These are phyloP conservation scores for Saccharomyces hybrid DNA, from an alignment of 1,139 yeast species.

Conservation along the genomic window DNA sequence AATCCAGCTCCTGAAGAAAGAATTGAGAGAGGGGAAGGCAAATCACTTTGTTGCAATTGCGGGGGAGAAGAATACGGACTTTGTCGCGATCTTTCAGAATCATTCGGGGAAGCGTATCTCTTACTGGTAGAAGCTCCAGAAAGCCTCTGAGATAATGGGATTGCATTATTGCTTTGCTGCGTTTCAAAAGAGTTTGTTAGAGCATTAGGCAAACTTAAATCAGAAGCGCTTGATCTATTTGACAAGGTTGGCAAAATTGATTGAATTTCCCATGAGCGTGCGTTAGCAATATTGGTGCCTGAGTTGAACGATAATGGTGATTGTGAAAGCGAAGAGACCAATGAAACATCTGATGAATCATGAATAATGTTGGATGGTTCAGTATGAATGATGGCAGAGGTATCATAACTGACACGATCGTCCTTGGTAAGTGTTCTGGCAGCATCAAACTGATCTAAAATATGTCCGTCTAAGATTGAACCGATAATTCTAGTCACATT, in stretches of 20 bases:
- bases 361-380: conserved; percentile 11
- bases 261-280: conserved; percentile 4
- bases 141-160: background rate
- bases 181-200: conserved; percentile 6
- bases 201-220: conserved; percentile 7
- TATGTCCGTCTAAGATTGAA: conserved; percentile 23
- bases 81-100: conserved; percentile 3
- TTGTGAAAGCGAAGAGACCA: background rate
- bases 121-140: conserved; percentile 1
- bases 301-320: background rate
- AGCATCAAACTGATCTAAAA: conserved; percentile 15
- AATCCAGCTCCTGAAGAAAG: background rate
- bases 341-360: background rate
- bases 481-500: conserved; percentile 21
- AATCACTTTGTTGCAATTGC: background rate
- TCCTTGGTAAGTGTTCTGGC: conserved; percentile 5
- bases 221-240: conserved; percentile 10
- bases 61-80: conserved; percentile 3
- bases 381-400: background rate
- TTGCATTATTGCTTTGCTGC: conserved; percentile 3
- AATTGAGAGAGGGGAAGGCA: background rate
- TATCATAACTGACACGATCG: background rate
- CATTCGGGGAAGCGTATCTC: conserved; percentile 2
- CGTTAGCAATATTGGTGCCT: conserved; percentile 1
- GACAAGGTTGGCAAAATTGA: conserved; percentile 9